Evolutionary conservation across 306 rosid species (phyloP).

Genomic region (Hippophae gyantsensis): DNA sequence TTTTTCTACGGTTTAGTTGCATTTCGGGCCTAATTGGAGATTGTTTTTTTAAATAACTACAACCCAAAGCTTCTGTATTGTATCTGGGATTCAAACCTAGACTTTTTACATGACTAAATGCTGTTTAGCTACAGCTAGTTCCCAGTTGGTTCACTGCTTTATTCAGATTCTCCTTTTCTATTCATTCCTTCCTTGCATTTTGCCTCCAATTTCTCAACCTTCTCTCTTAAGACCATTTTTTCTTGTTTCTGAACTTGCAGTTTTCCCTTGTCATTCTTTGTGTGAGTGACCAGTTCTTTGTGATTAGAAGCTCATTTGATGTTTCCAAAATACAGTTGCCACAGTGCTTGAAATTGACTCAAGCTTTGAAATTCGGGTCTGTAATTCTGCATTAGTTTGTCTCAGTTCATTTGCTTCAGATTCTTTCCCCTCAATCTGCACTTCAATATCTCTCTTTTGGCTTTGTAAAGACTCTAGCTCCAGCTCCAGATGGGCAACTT

Average conservation of each 20-base stretch:
- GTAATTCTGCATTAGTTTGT: too few species aligned
- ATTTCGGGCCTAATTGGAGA: too few species aligned
- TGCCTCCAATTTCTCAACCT: constrained; percentile 38
- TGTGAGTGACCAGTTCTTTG: constrained; percentile 43
- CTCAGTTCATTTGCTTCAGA: constrained; percentile 32
- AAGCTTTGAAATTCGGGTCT: too few species aligned
- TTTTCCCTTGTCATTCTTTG: constrained; percentile 35
- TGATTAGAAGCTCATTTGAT: constrained; percentile 41
- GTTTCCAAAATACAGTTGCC: constrained; percentile 31
- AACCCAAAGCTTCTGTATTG: too few species aligned
- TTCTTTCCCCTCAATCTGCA: constrained; percentile 31
- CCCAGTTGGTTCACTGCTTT: constrained; percentile 30
- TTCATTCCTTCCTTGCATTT: constrained; percentile 46
- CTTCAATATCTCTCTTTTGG: constrained; percentile 51
- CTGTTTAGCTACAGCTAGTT: too few species aligned
- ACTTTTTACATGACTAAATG: too few species aligned
- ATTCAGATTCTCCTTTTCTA: constrained; percentile 50
- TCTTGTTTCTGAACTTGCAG: constrained; percentile 34
- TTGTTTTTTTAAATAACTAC: too few species aligned
- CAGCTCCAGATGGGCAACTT: constrained; percentile 24
- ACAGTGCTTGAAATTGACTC: constrained; percentile 22
- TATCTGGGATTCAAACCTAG: too few species aligned
- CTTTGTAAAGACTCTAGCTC: constrained; percentile 27
- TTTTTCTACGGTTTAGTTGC: too few species aligned
- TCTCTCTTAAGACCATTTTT: constrained; percentile 29